Evolutionary conservation across 148 eudicot species (phyloP), one percentile per base, ranked within the genome.

Genomic region (Rhododendron simsii): DNA sequence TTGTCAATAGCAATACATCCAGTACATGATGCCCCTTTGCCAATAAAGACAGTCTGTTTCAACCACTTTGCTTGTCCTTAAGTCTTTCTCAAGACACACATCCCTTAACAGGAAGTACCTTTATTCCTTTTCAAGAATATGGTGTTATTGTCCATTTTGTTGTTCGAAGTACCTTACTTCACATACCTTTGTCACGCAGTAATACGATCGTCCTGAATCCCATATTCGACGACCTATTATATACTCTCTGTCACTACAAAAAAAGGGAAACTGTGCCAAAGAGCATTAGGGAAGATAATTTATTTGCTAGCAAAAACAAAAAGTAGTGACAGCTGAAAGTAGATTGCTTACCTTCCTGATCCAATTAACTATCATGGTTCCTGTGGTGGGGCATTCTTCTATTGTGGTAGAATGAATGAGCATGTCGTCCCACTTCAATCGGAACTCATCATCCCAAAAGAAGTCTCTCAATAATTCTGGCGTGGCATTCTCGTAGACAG

Each of bases 231-330:
- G 95, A 33, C 96, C 98, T 67, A 98, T 91, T 33, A 88, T 94
- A 89, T 98, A 95, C 86, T 98, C 99, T 86, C 99, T 90, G 86
- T 98, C 96, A 82, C 99, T 98, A 88, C 99, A 98, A 92, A 95
- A 98, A 87, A 98, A 93, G 7, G 99, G 99, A 80, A 98, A 98
- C 99, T 98, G 95, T 86, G 87, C 84, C 80, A 79, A 80, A 79
- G 67, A 50, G 69, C 61, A 86, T 79, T 4, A 33, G 69, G 47
- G 82, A 47, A 86, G 33, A 50, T 87, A 23, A 82, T 45, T 71
- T 61, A 73, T 4, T 51, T 65, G 80, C 39, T 30, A 81, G 26
- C 85, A 65, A 53, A 82, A 50, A 82, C 12, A 76, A 2, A 10
- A 55, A 1, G 74, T 57, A 61, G n/a, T 41, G 28, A 39, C 13